These are phyloP conservation scores for Claviceps pazoutovae DNA, from an alignment of 2,329 filamentous ascomycete genomes.

Conservation along the genomic window DNA sequence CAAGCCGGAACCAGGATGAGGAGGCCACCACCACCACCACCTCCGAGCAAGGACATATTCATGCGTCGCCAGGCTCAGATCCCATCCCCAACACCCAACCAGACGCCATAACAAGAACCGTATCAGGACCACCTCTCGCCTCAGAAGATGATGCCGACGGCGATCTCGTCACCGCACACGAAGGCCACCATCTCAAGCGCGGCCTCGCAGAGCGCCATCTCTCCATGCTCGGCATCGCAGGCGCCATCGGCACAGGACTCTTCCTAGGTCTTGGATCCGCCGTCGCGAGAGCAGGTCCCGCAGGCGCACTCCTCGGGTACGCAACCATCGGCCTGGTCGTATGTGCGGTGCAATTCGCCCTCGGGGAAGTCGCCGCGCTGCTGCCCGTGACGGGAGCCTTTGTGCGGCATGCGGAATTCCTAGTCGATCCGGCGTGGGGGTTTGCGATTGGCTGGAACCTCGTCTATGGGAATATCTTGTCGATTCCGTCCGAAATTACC, in stretches of 20 bases:
- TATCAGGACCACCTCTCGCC: neutral
- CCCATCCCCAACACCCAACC: too few relatives aligned
- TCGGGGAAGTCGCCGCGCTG: constrained; percentile 46
- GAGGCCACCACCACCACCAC: too few relatives aligned
- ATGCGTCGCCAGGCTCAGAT: too few relatives aligned
- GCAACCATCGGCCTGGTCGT: constrained; percentile 42
- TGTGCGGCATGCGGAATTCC: constrained; percentile 44
- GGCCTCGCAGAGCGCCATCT: constrained; percentile 30
- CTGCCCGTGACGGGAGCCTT: constrained; percentile 50
- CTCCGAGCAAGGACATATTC: neutral
- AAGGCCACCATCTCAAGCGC: constrained; percentile 34
- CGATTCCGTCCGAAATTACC: constrained; percentile 46
- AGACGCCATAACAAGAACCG: neutral
- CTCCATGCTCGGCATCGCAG: constrained; percentile 48
- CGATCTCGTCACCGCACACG: constrained; percentile 32
- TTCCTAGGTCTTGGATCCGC: constrained; percentile 45
- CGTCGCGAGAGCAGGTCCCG: constrained; percentile 34
- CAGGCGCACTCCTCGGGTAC: constrained; percentile 37
- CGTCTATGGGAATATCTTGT: constrained; percentile 40
- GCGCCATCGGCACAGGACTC: constrained; percentile 46
- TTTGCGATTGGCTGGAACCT: constrained; percentile 41
- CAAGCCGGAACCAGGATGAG: too few relatives aligned
- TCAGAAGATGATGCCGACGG: constrained; percentile 15
- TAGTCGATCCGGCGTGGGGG: constrained; percentile 47
- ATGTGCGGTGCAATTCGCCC: constrained; percentile 42